Evolutionary conservation across 1,284 basidiomycete genomes (phyloP), one percentile per base, ranked within the genome.

Genomic region (Ceratobasidium sp.): DNA sequence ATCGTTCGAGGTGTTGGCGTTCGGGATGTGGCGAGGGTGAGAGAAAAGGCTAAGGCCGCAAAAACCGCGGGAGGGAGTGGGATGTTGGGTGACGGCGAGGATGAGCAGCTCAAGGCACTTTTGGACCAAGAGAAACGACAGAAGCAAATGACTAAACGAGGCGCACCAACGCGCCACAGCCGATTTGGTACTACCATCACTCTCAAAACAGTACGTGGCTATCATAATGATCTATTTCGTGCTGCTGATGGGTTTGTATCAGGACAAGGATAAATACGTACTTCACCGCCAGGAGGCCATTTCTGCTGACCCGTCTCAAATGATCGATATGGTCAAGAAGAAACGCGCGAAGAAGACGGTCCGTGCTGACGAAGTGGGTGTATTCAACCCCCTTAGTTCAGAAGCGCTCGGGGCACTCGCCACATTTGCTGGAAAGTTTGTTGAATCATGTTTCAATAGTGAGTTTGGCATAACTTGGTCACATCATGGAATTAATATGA

Each of bases 141-240:
- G 17, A 68, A 60, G 32, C 54, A 49, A 22, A 69, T 69, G 27
- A 40, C 12, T 25, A 54, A 85, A 0, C 84, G 87, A 40, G 84
- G 84, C 57, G 83, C 87, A 1, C 83, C 87, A n/a, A 91, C 93
- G 17, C 86, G 95, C 31, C 95, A 98, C 79, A 93, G 93, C 27
- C 87, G 95, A 42, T 98, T 98, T 78, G 95, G 95, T 0, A 97
- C 95, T 0, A 96, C 94, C 1, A 89, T 97, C 72, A 80, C 89
- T 13, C 89, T 97, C 57, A 85, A 84, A 72, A 88, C 74, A 20
- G 76, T 76, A 38, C 52, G 74, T 56, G 8, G 3, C 27, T 32
- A 13, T 15, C n/a, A 10, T 32, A 31, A 31, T 27, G 12, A 1
- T n/a, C 3, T 35, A 47, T 29, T 15, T 1, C 13, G 45, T 8